A percentile compares a stretch with the other conserved stretches of the same genome.
phyloP scores from a whole-genome alignment of 306 rosid species.

The Senna tora region DNA sequence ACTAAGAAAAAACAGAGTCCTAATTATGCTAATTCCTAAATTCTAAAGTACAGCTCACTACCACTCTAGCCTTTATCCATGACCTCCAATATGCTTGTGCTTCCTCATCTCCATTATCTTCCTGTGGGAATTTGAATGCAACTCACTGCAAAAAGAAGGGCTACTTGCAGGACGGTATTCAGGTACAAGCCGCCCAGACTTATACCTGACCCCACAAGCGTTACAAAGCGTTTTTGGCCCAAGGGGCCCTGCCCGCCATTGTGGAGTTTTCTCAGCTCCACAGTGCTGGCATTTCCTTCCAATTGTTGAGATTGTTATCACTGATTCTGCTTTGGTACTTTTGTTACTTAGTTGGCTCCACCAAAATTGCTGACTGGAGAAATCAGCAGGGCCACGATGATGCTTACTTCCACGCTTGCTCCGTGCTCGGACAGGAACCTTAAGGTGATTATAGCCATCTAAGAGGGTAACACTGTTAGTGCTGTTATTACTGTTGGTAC shows the following conservation, averaged over 20 bases:
- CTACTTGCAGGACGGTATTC: slow-evolving; percentile 72
- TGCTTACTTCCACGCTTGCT: slow-evolving; percentile 44
- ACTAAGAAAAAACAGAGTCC: background rate
- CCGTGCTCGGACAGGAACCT: slow-evolving; percentile 49
- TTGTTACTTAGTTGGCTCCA: slow-evolving; percentile 33
- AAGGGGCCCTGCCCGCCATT: slow-evolving; percentile 73
- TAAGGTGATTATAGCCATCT: slow-evolving; percentile 45
- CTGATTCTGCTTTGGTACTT: background rate
- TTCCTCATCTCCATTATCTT: slow-evolving; percentile 60
- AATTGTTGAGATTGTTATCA: slow-evolving; percentile 17
- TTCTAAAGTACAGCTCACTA: background rate
- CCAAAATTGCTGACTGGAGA: slow-evolving; percentile 32
- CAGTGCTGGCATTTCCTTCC: slow-evolving; percentile 61
- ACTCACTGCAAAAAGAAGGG: slow-evolving; percentile 60
- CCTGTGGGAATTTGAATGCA: slow-evolving; percentile 79
- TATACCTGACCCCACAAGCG: slow-evolving; percentile 70
- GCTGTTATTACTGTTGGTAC: slow-evolving; percentile 24
- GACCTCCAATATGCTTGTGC: background rate
- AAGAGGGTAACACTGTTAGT: slow-evolving; percentile 30
- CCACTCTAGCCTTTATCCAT: background rate
- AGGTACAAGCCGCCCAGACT: slow-evolving; percentile 67
- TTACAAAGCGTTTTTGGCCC: slow-evolving; percentile 77
- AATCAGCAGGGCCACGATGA: background rate
- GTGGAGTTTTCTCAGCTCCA: slow-evolving; percentile 66
- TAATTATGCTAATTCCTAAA: background rate